These are phyloP conservation scores for Stramenopiles sp. DNA, from an alignment of 352 stramenopile species.

Conservation along the genomic window DNA sequence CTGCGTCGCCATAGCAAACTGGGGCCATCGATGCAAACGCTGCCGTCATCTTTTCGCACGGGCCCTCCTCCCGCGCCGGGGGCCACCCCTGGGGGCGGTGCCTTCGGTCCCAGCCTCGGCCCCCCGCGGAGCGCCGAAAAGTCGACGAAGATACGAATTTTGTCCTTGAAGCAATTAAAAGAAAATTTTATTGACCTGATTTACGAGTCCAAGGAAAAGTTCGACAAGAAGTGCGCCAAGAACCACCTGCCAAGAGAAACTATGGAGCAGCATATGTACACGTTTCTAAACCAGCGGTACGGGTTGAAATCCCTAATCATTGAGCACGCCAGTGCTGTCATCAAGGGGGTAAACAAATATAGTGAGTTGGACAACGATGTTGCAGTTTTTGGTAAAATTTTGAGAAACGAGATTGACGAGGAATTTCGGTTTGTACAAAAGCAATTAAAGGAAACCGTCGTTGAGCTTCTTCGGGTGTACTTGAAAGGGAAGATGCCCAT, in stretches of 20 bases:
- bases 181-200: slow-evolving; percentile 43
- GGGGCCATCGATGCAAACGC: background rate
- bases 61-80: background rate
- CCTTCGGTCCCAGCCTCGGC: background rate
- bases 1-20: background rate
- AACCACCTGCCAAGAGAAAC: slow-evolving; percentile 40
- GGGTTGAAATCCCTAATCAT: slow-evolving; percentile 44
- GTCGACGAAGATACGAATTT: background rate
- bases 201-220: slow-evolving; percentile 42
- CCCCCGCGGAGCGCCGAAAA: background rate
- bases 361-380: slow-evolving; percentile 37
- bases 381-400: slow-evolving; percentile 43
- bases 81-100: background rate
- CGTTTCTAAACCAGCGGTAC: slow-evolving; percentile 60
- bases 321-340: slow-evolving; percentile 50
- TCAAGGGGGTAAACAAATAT: slow-evolving; percentile 29
- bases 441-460: slow-evolving; percentile 43
- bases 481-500: slow-evolving; percentile 39
- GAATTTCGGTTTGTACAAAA: slow-evolving; percentile 47
- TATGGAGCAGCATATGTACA: slow-evolving; percentile 65
- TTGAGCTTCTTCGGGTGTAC: slow-evolving; percentile 43
- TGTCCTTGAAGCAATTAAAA: slow-evolving; percentile 41
- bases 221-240: slow-evolving; percentile 31
- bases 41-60: background rate
- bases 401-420: slow-evolving; percentile 54